Evolutionary conservation across 176 grass and related monocot genomes (phyloP).

Genomic region (Phyllostachys edulis): DNA sequence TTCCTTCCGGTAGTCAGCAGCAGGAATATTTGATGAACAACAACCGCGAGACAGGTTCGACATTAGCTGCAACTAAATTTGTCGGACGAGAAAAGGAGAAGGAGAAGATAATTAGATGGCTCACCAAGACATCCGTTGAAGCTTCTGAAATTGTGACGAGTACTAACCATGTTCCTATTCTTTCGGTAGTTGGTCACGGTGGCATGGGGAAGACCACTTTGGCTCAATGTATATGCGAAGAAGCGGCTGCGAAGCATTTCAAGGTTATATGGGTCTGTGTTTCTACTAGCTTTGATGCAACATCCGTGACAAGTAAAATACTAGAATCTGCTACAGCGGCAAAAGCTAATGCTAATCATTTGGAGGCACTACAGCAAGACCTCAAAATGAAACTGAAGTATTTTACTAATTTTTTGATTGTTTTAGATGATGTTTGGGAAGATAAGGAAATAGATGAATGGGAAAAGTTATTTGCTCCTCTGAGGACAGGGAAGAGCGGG

Average conservation of each 20-base stretch:
- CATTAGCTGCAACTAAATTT: constrained; percentile 21
- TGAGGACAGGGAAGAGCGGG: constrained; percentile 29
- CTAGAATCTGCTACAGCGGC: not conserved
- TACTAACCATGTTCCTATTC: not conserved
- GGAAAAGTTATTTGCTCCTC: constrained; percentile 33
- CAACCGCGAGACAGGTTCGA: constrained; percentile 18
- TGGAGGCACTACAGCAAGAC: constrained; percentile 30
- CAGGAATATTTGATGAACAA: not conserved
- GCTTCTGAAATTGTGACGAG: not conserved
- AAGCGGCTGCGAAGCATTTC: not conserved
- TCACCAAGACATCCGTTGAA: constrained; percentile 7
- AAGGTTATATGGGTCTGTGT: constrained; percentile 35
- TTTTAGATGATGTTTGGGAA: constrained; percentile 55
- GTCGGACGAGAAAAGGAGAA: constrained; percentile 32
- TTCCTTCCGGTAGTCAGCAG: not conserved
- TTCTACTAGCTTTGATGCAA: constrained; percentile 31
- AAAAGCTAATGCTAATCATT: not conserved
- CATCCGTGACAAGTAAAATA: not conserved
- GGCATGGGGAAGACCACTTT: constrained; percentile 47
- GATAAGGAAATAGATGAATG: constrained; percentile 25
- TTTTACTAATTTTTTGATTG: constrained; percentile 22
- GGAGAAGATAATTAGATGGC: constrained; percentile 27
- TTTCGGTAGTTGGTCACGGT: constrained; percentile 40
- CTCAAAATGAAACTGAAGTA: constrained; percentile 1
- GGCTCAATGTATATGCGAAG: constrained; percentile 22